A percentile compares a stretch with the other conserved stretches of the same genome.
Conservation (phyloP, 805 yeast species). For the Vanderwaltozyma polyspora region DNA sequence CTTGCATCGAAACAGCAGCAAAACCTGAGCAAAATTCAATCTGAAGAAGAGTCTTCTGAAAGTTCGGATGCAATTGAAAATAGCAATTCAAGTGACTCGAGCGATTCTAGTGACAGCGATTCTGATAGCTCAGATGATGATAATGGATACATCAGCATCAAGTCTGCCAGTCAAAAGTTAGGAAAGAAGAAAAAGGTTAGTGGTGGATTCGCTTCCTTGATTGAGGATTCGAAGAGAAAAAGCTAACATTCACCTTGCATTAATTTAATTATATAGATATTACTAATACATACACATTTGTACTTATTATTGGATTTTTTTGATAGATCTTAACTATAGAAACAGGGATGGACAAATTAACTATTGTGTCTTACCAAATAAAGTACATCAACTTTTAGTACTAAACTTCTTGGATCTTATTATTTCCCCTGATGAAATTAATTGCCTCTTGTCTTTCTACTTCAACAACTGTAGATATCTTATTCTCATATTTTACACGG, state of each 20-base stretch:
- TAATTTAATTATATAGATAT: conserved; percentile 1
- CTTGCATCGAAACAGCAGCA: neutral
- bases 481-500: conserved; percentile 76
- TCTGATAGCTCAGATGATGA: conserved; percentile 16
- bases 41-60: neutral
- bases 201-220: conserved; percentile 38
- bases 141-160: conserved; percentile 33
- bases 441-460: conserved; percentile 66
- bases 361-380: too few species aligned
- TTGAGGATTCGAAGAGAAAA: conserved; percentile 34
- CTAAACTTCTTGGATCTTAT: conserved; percentile 20
- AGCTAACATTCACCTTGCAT: conserved; percentile 1
- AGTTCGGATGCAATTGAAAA: neutral
- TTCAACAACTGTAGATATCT: conserved; percentile 66
- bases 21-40: neutral
- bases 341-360: too few species aligned
- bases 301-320: too few species aligned
- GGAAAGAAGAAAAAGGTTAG: conserved; percentile 25
- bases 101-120: conserved; percentile 12
- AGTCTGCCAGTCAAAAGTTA: conserved; percentile 33
- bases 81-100: neutral
- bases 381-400: too few species aligned
- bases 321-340: too few species aligned
- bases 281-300: too few species aligned
- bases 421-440: conserved; percentile 62